Conservation (phyloP, 805 yeast species). For the Candida tallmaniae region DNA sequence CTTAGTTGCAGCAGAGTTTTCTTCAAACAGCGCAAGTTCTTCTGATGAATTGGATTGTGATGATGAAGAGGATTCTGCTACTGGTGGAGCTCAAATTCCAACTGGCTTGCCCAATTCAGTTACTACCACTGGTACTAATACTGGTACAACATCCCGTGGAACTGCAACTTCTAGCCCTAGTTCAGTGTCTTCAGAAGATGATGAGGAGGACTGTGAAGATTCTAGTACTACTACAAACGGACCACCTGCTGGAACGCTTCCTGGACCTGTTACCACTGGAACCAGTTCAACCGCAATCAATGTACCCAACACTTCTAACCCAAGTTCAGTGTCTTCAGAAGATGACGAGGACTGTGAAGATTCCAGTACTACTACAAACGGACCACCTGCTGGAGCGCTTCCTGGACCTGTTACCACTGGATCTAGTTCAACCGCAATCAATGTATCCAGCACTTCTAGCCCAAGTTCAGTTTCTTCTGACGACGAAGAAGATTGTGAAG, state of each 20-base stretch:
- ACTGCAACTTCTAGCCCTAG: too few species aligned
- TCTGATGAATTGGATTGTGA: conserved; percentile 11
- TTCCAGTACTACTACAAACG: neutral
- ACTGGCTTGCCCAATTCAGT: neutral
- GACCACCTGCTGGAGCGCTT: neutral
- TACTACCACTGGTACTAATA: neutral
- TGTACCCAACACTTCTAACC: too few species aligned
- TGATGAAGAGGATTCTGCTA: conserved; percentile 3
- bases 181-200: too few species aligned
- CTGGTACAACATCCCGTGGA: neutral
- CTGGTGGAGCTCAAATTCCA: neutral
- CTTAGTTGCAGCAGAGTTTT: neutral
- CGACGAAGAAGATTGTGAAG: conserved; percentile 10
- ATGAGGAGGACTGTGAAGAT: neutral
- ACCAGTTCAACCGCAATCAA: neutral
- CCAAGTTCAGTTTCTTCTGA: too few species aligned
- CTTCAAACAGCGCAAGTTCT: neutral
- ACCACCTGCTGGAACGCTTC: neutral
- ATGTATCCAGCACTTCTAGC: too few species aligned
- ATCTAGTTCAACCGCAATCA: neutral
- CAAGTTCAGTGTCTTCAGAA: too few species aligned
- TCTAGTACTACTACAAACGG: neutral
- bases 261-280: neutral
- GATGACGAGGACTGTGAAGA: conserved; percentile 10
- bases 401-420: neutral